These are phyloP conservation scores for Tylopilus balloui DNA, from an alignment of 768 basidiomycete genomes.

Conservation along the genomic window DNA sequence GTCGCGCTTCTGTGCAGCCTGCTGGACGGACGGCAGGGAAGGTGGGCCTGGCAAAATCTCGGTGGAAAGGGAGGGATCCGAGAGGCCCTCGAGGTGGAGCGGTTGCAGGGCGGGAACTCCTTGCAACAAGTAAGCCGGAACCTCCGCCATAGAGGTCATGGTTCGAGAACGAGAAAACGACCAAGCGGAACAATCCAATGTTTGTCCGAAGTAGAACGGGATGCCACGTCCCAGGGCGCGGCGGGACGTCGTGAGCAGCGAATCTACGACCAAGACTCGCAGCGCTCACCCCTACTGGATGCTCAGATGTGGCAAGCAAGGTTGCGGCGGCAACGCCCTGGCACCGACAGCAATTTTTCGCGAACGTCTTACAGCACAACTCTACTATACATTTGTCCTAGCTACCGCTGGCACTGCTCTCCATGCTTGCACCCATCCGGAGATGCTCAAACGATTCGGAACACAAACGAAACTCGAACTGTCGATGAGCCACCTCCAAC, in stretches of 20 bases:
- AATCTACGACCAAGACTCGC: slow-evolving; percentile 15
- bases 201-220: slow-evolving; percentile 18
- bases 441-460: neutral
- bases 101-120: slow-evolving; percentile 73
- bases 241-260: slow-evolving; percentile 23
- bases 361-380: slow-evolving; percentile 6
- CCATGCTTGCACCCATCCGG: neutral
- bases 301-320: slow-evolving; percentile 22
- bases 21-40: slow-evolving; percentile 64
- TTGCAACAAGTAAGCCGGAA: slow-evolving; percentile 69
- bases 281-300: slow-evolving; percentile 18
- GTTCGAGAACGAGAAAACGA: slow-evolving; percentile 27
- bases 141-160: slow-evolving; percentile 69
- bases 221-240: slow-evolving; percentile 15
- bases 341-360: slow-evolving; percentile 25
- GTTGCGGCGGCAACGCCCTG: slow-evolving; percentile 16
- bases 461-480: neutral
- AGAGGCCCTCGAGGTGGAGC: slow-evolving; percentile 67
- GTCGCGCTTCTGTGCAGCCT: slow-evolving; percentile 71
- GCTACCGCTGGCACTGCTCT: slow-evolving; percentile 12
- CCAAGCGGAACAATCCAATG: slow-evolving; percentile 13
- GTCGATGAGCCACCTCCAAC: neutral
- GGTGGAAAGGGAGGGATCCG: slow-evolving; percentile 74
- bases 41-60: slow-evolving; percentile 90
- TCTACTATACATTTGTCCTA: slow-evolving; percentile 8